These are phyloP conservation scores for Colletotrichum sp. DNA, from an alignment of 2,329 filamentous ascomycete species.

Conservation along the genomic window DNA sequence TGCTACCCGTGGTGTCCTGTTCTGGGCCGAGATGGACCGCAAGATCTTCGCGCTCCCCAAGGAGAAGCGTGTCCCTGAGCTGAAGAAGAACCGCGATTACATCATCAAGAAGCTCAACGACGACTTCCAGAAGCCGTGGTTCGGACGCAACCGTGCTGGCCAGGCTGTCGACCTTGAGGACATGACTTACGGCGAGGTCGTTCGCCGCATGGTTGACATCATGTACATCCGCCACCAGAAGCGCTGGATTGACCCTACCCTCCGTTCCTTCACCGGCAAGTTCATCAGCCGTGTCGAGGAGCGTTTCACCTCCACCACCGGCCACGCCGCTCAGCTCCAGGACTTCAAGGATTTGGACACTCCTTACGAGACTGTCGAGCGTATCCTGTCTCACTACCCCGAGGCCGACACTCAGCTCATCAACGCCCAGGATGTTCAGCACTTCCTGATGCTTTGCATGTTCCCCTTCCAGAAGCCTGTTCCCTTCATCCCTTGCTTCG, in stretches of 20 bases:
- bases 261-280: conserved; percentile 84
- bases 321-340: conserved; percentile 83
- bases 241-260: conserved; percentile 89
- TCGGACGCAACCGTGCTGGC: conserved; percentile 82
- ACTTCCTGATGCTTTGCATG: conserved; percentile 93
- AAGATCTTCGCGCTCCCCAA: conserved; percentile 98
- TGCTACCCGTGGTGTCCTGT: conserved; percentile 91
- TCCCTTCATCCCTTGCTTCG: conserved; percentile 92
- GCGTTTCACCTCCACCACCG: conserved; percentile 79
- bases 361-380: conserved; percentile 79
- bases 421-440: conserved; percentile 97
- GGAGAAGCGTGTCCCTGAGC: conserved; percentile 85
- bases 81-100: conserved; percentile 87
- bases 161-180: conserved; percentile 88
- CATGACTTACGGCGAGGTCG: conserved; percentile 92
- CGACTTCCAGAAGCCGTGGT: conserved; percentile 97
- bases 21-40: conserved; percentile 99
- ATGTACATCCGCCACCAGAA: conserved; percentile 91
- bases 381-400: conserved; percentile 82
- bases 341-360: conserved; percentile 87
- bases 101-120: conserved; percentile 97
- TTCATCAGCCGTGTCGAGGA: conserved; percentile 98
- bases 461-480: conserved; percentile 94
- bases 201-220: conserved; percentile 85
- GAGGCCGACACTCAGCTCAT: conserved; percentile 90